Percentiles rank a stretch among this genome's conserved stretches.
Conservation (phyloP, 1,284 basidiomycete species). For the Ceratobasidium papillatum region DNA sequence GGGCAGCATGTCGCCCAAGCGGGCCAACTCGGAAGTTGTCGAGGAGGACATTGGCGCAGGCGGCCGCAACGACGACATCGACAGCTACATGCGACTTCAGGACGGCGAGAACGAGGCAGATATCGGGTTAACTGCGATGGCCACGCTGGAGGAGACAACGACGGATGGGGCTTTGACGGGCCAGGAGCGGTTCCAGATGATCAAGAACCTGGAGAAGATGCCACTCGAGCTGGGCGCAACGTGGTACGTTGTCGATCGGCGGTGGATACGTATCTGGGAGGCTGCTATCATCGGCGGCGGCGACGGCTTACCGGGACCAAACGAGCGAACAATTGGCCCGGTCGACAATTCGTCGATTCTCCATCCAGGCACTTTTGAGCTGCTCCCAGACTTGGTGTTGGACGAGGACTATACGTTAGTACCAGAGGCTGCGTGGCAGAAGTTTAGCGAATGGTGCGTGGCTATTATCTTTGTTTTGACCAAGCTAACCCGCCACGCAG, state of each 20-base stretch:
- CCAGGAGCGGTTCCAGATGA: conserved; percentile 59
- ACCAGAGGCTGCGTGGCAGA: conserved; percentile 75
- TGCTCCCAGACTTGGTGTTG: conserved; percentile 46
- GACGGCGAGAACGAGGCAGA: conserved; percentile 54
- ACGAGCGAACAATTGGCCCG: conserved; percentile 64
- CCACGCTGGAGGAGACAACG: conserved; percentile 46
- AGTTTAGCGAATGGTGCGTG: conserved; percentile 72
- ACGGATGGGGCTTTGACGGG: conserved; percentile 51
- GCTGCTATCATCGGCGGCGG: conserved; percentile 70
- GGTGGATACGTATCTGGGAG: conserved; percentile 80
- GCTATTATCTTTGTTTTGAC: conserved; percentile 15
- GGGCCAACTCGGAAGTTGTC: conserved; percentile 26
- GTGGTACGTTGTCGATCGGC: conserved; percentile 78
- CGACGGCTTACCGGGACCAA: background rate
- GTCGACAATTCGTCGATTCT: conserved; percentile 76
- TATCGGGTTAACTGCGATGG: conserved; percentile 26
- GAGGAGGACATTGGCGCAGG: conserved; percentile 47
- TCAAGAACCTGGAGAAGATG: conserved; percentile 58
- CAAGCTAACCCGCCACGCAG: conserved; percentile 53
- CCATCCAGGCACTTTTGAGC: conserved; percentile 51
- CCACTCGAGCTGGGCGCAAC: conserved; percentile 71
- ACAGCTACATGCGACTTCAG: conserved; percentile 77
- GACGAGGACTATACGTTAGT: conserved; percentile 84
- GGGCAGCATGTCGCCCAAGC: conserved; percentile 21
- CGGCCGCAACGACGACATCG: conserved; percentile 59